These are phyloP conservation scores for Buxus sempervirens DNA, from an alignment of 164 flowering plant species.

Conservation along the genomic window DNA sequence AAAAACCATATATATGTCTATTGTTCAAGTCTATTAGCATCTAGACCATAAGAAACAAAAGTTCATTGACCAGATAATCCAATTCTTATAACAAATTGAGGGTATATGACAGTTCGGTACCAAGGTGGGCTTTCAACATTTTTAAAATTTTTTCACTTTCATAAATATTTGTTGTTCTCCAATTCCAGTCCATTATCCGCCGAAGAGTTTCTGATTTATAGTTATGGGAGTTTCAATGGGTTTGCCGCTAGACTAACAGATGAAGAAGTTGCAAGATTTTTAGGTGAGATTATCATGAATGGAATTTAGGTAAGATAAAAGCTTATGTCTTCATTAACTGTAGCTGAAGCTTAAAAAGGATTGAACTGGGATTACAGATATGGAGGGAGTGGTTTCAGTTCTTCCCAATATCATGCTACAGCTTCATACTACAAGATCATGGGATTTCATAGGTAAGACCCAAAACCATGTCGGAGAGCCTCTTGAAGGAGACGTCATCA, in stretches of 20 bases:
- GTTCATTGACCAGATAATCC: background rate
- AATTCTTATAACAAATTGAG: background rate
- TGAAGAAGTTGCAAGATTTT: constrained; percentile 33
- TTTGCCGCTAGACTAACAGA: constrained; percentile 42
- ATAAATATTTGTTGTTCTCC: background rate
- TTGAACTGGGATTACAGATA: constrained; percentile 25
- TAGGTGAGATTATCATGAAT: constrained; percentile 24
- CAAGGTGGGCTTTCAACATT: too few relatives aligned
- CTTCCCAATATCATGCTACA: constrained; percentile 29
- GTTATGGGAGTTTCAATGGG: constrained; percentile 47
- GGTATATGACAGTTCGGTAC: too few relatives aligned
- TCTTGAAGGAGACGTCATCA: constrained; percentile 31
- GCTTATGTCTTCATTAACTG: background rate
- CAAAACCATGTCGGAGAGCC: background rate
- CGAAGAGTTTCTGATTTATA: constrained; percentile 29
- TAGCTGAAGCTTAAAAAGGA: background rate
- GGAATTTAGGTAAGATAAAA: background rate
- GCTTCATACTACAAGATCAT: constrained; percentile 54
- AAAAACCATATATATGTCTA: too few relatives aligned
- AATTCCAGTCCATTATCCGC: constrained; percentile 22
- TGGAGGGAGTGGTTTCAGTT: constrained; percentile 46
- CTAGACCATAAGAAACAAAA: too few relatives aligned
- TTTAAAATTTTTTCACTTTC: background rate
- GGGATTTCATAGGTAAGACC: constrained; percentile 44
- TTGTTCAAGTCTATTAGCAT: too few relatives aligned